Evolutionary conservation across 2,329 filamentous ascomycete genomes (phyloP).

Genomic region (Pseudomassariella vexata): DNA sequence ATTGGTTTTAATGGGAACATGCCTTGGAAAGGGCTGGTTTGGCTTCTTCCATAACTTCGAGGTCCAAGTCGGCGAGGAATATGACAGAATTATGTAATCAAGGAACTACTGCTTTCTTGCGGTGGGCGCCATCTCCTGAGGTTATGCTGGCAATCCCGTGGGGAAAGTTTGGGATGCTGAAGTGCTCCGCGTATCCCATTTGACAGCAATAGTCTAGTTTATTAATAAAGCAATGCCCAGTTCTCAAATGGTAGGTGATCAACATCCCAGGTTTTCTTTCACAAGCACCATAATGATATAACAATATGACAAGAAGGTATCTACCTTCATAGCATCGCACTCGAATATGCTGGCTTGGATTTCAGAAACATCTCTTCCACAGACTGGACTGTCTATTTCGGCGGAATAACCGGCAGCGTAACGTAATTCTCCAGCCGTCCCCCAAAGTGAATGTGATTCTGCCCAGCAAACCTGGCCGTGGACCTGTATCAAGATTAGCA

Average conservation of each 20-base stretch:
- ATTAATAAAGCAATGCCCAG: too few relatives aligned
- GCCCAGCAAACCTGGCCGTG: conserved; percentile 32
- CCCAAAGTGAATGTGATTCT: conserved; percentile 41
- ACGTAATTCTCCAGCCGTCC: conserved; percentile 37
- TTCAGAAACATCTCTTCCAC: too few relatives aligned
- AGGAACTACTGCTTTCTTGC: conserved; percentile 39
- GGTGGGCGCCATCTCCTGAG: conserved; percentile 18
- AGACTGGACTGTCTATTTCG: conserved; percentile 15
- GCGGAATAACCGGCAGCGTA: conserved; percentile 38
- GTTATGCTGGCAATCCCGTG: conserved; percentile 43
- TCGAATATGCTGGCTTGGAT: too few relatives aligned
- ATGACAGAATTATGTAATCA: conserved; percentile 44
- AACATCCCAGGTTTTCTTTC: too few relatives aligned
- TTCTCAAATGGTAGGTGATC: too few relatives aligned
- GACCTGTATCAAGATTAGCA: conserved; percentile 22
- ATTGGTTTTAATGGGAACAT: not conserved
- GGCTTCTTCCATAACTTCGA: conserved; percentile 7
- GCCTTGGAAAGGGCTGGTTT: conserved; percentile 12
- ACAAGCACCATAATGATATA: too few relatives aligned
- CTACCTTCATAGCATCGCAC: too few relatives aligned
- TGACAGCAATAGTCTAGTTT: too few relatives aligned
- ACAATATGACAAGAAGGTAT: too few relatives aligned
- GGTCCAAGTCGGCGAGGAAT: conserved; percentile 40
- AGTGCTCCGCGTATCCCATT: conserved; percentile 29
- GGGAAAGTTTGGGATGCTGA: conserved; percentile 47